phyloP scores from a whole-genome alignment of 345 rosid genomes.

The Gossypium mustelinum region DNA sequence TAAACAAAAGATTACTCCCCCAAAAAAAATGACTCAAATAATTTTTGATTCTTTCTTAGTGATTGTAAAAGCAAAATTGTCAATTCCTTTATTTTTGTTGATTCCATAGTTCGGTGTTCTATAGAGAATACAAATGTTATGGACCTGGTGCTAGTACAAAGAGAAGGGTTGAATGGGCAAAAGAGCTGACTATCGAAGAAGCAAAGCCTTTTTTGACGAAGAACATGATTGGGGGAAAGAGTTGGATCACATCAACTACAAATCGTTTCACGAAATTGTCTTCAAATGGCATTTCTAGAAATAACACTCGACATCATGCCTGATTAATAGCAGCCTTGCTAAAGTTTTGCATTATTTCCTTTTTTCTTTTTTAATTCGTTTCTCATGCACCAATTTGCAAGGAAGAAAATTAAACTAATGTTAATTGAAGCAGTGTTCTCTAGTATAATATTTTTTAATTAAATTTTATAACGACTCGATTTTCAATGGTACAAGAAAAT shows the following conservation, averaged over 20 bases:
- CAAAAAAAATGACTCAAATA: background rate
- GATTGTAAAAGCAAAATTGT: background rate
- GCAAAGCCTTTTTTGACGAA: conserved; percentile 16
- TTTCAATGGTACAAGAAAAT: no score
- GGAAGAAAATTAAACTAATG: background rate
- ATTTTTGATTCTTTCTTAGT: background rate
- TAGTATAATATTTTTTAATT: no score
- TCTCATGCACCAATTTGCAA: background rate
- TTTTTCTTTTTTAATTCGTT: background rate
- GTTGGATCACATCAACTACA: conserved; percentile 7
- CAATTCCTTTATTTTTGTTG: background rate
- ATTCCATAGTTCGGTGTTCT: background rate
- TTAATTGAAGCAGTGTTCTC: background rate
- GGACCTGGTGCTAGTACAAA: conserved; percentile 10
- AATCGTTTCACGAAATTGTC: conserved; percentile 5
- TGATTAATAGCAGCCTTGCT: background rate
- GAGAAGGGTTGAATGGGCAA: conserved; percentile 11
- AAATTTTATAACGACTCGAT: no score
- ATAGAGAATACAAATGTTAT: conserved; percentile 8
- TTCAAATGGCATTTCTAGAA: conserved; percentile 1
- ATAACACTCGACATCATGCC: background rate
- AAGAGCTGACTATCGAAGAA: background rate
- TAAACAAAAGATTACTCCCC: background rate
- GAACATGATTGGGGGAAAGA: conserved; percentile 14
- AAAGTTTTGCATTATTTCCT: background rate